phyloP scores from a whole-genome alignment of 257 asterid genomes.

The Osmanthus fragrans region DNA sequence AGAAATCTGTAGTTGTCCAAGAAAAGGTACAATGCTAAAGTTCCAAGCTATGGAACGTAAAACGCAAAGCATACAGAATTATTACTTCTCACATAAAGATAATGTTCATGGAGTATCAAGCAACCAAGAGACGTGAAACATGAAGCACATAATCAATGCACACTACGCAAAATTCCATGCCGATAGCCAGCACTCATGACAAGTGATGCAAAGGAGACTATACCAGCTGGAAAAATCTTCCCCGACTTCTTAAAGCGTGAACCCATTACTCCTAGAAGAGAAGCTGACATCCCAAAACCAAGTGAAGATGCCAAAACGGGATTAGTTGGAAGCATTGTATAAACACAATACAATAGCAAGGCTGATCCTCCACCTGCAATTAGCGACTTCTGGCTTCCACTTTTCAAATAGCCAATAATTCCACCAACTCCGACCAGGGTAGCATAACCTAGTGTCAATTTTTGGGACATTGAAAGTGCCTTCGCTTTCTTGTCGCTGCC shows the following conservation, averaged over 20 bases:
- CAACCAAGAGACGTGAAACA: background rate
- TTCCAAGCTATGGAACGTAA: background rate
- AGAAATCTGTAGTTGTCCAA: background rate
- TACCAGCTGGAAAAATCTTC: constrained; percentile 86
- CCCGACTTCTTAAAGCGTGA: constrained; percentile 74
- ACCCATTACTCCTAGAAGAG: constrained; percentile 82
- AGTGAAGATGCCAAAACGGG: constrained; percentile 74
- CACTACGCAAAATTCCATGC: constrained; percentile 76
- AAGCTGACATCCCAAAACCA: constrained; percentile 65
- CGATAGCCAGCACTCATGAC: constrained; percentile 85
- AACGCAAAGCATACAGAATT: background rate
- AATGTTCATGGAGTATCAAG: too few species aligned
- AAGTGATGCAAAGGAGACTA: constrained; percentile 66
- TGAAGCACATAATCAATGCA: constrained; percentile 33
- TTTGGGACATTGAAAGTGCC: constrained; percentile 87
- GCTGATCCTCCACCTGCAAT: constrained; percentile 73
- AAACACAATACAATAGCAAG: constrained; percentile 48
- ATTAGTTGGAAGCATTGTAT: constrained; percentile 61
- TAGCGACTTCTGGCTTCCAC: constrained; percentile 81
- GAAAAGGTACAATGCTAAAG: background rate
- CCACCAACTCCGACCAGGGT: constrained; percentile 84
- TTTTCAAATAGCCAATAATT: constrained; percentile 76
- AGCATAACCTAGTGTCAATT: constrained; percentile 79
- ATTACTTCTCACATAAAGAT: background rate
- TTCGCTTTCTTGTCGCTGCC: constrained; percentile 38